Conservation (phyloP, 768 basidiomycete genomes). For the Tulasnella sp. region DNA sequence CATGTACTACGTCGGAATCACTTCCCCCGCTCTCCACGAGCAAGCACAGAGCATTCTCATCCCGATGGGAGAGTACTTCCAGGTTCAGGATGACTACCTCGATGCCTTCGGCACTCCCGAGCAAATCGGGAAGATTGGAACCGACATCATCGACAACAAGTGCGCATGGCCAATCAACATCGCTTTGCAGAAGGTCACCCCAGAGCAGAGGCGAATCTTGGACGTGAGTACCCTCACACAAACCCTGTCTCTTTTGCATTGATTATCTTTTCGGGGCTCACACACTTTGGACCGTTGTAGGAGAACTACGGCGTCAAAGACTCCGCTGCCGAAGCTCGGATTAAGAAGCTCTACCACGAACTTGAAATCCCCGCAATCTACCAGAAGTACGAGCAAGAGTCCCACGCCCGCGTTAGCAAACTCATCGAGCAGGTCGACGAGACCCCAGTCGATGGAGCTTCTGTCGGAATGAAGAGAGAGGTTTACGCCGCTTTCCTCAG, state of each 20-base stretch:
- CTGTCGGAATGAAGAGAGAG: slow-evolving; percentile 47
- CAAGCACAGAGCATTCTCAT: slow-evolving; percentile 76
- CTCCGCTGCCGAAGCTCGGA: slow-evolving; percentile 51
- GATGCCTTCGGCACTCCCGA: slow-evolving; percentile 89
- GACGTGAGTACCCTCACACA: slow-evolving; percentile 36
- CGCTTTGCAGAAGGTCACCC: slow-evolving; percentile 52
- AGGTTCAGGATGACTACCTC: slow-evolving; percentile 95
- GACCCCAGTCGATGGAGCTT: slow-evolving; percentile 26
- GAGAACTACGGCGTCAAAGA: slow-evolving; percentile 63
- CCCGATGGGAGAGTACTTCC: slow-evolving; percentile 96
- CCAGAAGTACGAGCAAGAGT: slow-evolving; percentile 69
- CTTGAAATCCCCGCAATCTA: slow-evolving; percentile 65
- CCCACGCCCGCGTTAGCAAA: slow-evolving; percentile 59
- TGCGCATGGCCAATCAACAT: slow-evolving; percentile 95
- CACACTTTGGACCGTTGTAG: slow-evolving; percentile 53
- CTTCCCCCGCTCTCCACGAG: slow-evolving; percentile 60
- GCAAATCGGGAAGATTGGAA: slow-evolving; percentile 93
- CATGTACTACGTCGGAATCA: slow-evolving; percentile 68
- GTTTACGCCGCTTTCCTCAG: slow-evolving; percentile 83
- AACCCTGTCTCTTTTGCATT: not conserved
- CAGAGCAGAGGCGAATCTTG: slow-evolving; percentile 43
- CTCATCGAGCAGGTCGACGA: slow-evolving; percentile 75
- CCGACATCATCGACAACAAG: slow-evolving; percentile 98
- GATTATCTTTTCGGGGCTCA: not conserved
- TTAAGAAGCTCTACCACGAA: slow-evolving; percentile 70